These are phyloP conservation scores for Adansonia grandidieri DNA, from an alignment of 441 rosid genomes.

Conservation along the genomic window DNA sequence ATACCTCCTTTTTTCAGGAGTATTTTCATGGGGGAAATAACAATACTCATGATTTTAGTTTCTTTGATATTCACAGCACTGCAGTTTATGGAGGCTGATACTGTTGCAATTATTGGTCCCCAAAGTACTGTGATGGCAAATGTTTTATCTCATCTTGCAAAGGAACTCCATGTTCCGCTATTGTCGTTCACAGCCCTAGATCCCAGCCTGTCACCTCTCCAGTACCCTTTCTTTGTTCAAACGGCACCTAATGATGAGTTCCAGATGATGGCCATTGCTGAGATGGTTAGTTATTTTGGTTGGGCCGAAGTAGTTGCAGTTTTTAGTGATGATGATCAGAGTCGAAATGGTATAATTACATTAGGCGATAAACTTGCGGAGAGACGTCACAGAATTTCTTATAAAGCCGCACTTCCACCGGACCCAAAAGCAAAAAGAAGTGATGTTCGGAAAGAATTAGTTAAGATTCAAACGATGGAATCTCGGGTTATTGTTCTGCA, in stretches of 20 bases:
- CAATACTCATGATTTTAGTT: constrained; percentile 19
- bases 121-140: constrained; percentile 84
- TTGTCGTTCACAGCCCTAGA: constrained; percentile 88
- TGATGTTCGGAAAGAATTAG: constrained; percentile 51
- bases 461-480: constrained; percentile 70
- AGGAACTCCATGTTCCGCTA: constrained; percentile 79
- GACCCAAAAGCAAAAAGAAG: constrained; percentile 50
- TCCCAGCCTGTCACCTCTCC: constrained; percentile 75
- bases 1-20: not conserved
- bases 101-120: constrained; percentile 89
- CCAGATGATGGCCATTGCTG: constrained; percentile 84
- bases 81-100: constrained; percentile 84
- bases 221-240: constrained; percentile 84
- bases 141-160: constrained; percentile 75
- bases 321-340: constrained; percentile 79
- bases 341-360: constrained; percentile 70
- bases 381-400: constrained; percentile 74
- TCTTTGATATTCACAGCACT: constrained; percentile 58
- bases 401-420: constrained; percentile 69
- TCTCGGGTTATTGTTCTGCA: constrained; percentile 71
- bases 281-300: constrained; percentile 61
- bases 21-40: not conserved
- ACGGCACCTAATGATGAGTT: constrained; percentile 77
- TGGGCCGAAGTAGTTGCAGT: constrained; percentile 81
- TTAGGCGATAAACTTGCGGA: constrained; percentile 78